Evolutionary conservation across 2,329 filamentous ascomycete species (phyloP).

Genomic region (Stemphylium lycopersici): DNA sequence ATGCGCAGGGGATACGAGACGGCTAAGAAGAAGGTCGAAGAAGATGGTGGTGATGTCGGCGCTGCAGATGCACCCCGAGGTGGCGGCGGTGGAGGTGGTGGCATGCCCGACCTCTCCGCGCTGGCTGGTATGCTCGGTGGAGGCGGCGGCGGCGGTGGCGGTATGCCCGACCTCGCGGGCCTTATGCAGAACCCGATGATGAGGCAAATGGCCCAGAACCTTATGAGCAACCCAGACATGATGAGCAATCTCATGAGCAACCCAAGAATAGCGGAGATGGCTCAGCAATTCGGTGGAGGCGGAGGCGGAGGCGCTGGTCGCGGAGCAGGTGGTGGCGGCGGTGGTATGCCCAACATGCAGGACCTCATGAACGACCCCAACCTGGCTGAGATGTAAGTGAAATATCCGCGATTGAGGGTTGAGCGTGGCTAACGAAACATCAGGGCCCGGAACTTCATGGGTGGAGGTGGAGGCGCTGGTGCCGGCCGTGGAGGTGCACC

Average conservation of each 20-base stretch:
- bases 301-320: slow-evolving; percentile 13
- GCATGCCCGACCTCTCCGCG: slow-evolving; percentile 84
- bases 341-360: slow-evolving; percentile 85
- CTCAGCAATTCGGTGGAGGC: slow-evolving; percentile 68
- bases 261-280: slow-evolving; percentile 86
- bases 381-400: slow-evolving; percentile 88
- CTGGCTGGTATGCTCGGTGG: slow-evolving; percentile 62
- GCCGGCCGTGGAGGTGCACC: slow-evolving; percentile 30
- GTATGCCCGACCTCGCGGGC: slow-evolving; percentile 82
- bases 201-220: slow-evolving; percentile 91
- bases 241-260: slow-evolving; percentile 95
- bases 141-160: slow-evolving; percentile 66
- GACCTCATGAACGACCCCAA: slow-evolving; percentile 89
- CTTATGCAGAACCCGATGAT: slow-evolving; percentile 86
- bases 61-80: slow-evolving; percentile 46
- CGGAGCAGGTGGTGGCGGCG: slow-evolving; percentile 61
- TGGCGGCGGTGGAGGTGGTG: slow-evolving; percentile 66
- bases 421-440: slow-evolving; percentile 7
- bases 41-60: slow-evolving; percentile 68
- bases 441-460: slow-evolving; percentile 73
- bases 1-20: slow-evolving; percentile 99
- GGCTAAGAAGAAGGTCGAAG: slow-evolving; percentile 83
- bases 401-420: neutral
- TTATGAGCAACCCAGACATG: slow-evolving; percentile 96
- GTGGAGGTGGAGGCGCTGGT: slow-evolving; percentile 42